A percentile compares a stretch with the other conserved stretches of the same genome.
These are phyloP conservation scores for Candida sp. DNA, from an alignment of 1,139 yeast species.

Conservation along the genomic window DNA sequence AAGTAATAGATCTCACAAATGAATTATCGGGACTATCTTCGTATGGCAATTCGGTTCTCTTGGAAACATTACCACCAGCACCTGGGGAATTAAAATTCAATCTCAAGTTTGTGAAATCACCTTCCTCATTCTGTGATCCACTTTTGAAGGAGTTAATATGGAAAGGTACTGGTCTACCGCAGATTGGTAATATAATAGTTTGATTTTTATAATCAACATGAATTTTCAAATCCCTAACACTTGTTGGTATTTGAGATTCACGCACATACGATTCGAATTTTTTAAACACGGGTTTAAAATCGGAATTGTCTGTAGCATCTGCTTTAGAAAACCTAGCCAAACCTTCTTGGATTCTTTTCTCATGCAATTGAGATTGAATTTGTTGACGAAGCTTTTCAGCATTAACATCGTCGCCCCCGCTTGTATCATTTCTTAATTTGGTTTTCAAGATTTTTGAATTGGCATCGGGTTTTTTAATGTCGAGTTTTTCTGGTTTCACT, in stretches of 20 bases:
- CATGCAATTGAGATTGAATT: constrained; percentile 80
- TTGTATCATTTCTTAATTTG: constrained; percentile 76
- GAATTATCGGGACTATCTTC: constrained; percentile 86
- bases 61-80: constrained; percentile 66
- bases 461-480: constrained; percentile 32
- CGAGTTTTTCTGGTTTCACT: constrained; percentile 30
- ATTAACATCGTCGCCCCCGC: constrained; percentile 62
- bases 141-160: constrained; percentile 93
- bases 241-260: constrained; percentile 84
- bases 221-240: constrained; percentile 79
- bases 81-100: constrained; percentile 95
- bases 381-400: constrained; percentile 81
- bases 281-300: constrained; percentile 73
- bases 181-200: constrained; percentile 85
- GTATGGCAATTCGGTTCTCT: constrained; percentile 80
- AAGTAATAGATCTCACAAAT: constrained; percentile 82
- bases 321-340: constrained; percentile 71
- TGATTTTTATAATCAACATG: constrained; percentile 88
- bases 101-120: constrained; percentile 88
- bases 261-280: constrained; percentile 93
- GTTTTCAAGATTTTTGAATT: constrained; percentile 68
- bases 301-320: constrained; percentile 65
- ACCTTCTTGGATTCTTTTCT: constrained; percentile 84
- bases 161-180: constrained; percentile 97
- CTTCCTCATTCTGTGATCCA: constrained; percentile 95